These are phyloP conservation scores for Lycium ferocissimum DNA, from an alignment of 257 asterid genomes.

Conservation along the genomic window DNA sequence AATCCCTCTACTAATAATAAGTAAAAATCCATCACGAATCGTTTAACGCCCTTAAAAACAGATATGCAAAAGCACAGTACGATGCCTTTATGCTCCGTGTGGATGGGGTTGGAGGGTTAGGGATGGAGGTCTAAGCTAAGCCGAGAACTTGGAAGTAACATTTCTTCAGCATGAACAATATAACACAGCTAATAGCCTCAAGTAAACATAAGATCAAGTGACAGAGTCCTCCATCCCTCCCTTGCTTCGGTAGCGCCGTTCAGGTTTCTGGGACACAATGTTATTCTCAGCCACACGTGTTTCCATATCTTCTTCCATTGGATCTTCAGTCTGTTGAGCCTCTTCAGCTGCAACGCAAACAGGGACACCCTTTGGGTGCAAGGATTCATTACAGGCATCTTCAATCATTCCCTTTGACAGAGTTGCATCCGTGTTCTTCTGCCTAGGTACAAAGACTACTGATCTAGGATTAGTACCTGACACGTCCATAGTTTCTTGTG, in stretches of 20 bases:
- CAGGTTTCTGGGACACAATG: background rate
- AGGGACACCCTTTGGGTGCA: background rate
- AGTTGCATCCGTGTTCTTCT: conserved; percentile 12
- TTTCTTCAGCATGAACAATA: background rate
- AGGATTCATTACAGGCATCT: conserved; percentile 4
- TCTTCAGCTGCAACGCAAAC: conserved; percentile 20
- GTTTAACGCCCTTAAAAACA: background rate
- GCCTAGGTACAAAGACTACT: conserved; percentile 22
- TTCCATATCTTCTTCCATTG: conserved; percentile 30
- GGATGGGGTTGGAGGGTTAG: background rate
- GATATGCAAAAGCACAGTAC: background rate
- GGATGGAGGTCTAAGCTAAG: background rate
- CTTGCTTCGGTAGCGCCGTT: conserved; percentile 18
- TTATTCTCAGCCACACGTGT: conserved; percentile 12
- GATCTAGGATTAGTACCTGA: conserved; percentile 17
- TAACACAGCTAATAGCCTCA: background rate
- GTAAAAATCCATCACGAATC: background rate
- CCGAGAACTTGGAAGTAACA: background rate
- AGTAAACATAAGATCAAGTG: conserved; percentile 26
- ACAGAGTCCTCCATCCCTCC: background rate
- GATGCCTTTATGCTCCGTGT: background rate
- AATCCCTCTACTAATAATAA: background rate
- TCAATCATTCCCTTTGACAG: background rate
- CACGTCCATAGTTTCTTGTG: background rate
- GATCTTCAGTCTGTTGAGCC: background rate